phyloP scores from a whole-genome alignment of 441 rosid species.

The Populus hybrid region DNA sequence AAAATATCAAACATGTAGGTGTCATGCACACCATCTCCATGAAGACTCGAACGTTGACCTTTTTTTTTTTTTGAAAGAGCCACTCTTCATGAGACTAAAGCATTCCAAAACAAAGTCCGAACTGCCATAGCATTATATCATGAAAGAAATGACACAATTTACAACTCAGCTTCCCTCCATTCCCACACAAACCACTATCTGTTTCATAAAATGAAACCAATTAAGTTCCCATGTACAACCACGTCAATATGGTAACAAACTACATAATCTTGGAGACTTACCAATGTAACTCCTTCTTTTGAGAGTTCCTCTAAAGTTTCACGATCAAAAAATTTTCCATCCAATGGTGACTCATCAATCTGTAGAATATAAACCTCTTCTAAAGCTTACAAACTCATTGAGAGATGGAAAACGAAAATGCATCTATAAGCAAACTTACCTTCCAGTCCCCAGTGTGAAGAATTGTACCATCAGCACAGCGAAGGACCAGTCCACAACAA shows the following conservation, averaged over 20 bases:
- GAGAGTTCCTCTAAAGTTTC: conserved; percentile 83
- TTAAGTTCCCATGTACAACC: background rate
- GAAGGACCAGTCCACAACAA: conserved; percentile 94
- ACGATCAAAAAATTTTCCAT: conserved; percentile 86
- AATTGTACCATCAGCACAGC: conserved; percentile 94
- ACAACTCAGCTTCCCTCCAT: background rate
- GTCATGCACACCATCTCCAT: background rate
- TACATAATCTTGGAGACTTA: conserved; percentile 32
- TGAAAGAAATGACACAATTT: background rate
- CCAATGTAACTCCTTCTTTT: conserved; percentile 97
- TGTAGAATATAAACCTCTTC: conserved; percentile 33
- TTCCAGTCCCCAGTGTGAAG: conserved; percentile 99
- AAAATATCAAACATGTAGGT: background rate
- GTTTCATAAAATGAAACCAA: background rate
- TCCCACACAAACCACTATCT: background rate
- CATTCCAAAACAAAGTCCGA: background rate
- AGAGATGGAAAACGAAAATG: conserved; percentile 17
- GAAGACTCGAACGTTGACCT: background rate
- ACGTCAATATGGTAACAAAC: conserved; percentile 1
- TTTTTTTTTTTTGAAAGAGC: too few relatives aligned
- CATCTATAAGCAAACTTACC: conserved; percentile 39
- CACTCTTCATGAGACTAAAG: background rate
- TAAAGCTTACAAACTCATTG: conserved; percentile 20
- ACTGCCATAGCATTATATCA: background rate
- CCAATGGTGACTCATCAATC: conserved; percentile 96